phyloP scores from a whole-genome alignment of 768 basidiomycete species.

The Suillus americanus region DNA sequence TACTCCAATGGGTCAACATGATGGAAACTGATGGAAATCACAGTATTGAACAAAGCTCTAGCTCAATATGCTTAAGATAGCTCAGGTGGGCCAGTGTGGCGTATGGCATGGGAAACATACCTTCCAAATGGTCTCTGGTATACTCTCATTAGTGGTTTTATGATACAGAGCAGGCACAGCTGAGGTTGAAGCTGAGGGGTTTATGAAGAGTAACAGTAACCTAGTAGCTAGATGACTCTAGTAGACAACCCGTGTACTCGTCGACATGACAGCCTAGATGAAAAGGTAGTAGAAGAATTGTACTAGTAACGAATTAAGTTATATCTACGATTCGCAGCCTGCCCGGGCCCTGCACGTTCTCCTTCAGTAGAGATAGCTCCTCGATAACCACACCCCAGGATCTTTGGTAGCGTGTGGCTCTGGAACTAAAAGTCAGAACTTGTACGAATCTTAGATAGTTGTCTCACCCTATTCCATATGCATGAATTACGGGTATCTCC shows the following conservation, averaged over 20 bases:
- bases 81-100: not conserved
- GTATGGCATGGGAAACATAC: not conserved
- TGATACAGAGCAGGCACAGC: not conserved
- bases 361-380: conserved; percentile 27
- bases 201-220: not conserved
- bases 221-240: not conserved
- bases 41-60: not conserved
- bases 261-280: not conserved
- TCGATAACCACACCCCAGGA: conserved; percentile 46
- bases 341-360: not conserved
- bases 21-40: not conserved
- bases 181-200: not conserved
- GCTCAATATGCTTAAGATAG: not conserved
- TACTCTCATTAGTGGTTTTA: not conserved
- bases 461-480: conserved; percentile 57
- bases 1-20: not conserved
- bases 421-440: conserved; percentile 21
- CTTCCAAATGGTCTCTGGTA: not conserved
- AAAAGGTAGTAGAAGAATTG: not conserved
- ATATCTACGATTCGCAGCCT: not conserved
- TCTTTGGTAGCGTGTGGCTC: conserved; percentile 36
- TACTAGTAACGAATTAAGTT: not conserved
- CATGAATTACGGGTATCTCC: conserved; percentile 48
- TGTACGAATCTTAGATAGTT: not conserved
- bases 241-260: not conserved